Evolutionary conservation across 1,284 basidiomycete genomes (phyloP), one percentile per base, ranked within the genome.

Genomic region (Cystobasidium sp.): DNA sequence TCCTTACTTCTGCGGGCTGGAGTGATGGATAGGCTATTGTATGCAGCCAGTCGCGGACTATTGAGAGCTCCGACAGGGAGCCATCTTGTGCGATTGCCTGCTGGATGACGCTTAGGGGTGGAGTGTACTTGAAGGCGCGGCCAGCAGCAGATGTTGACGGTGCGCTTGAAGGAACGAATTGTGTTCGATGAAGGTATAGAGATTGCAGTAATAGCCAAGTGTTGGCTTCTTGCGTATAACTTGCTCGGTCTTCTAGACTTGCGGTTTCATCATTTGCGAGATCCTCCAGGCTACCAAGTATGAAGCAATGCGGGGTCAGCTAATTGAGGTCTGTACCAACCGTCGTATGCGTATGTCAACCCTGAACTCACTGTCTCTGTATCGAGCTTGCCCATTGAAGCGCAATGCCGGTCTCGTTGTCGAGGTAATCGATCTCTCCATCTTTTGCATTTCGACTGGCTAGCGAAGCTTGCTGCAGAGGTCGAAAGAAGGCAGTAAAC

Each of bases 11-110:
- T 0, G 89, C 88, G 31, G 86, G 85, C 61, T 84, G 83, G 0
- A 88, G 86, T 0, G 84, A 70, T 20, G 76, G 31, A 41, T 73
- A 73, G 0, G 70, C 70, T 56, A 37, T 66, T 55, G 90, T 89
- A 77, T 92, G 90, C 7, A 92, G 84, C 91, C 91, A 93, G 80
- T 93, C 91, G 18, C 90, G 87, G 4, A 93, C 88, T 53, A 90
- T 87, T 52, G 91, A 85, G 58, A 93, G 89, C 75, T 92, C 86
- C 14, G 87, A 76, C 69, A 94, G 84, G 31, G 88, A 82, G 16
- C 87, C 86, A 0, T 88, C 88, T 14, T 86, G 82, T 55, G 84
- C 80, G 84, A 93, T 87, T 63, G 91, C 87, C 1, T 88, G 86
- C 79, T 91, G 88, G 0, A 89, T 90, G 52, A 94, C 86, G 0